Percentiles rank a stretch among this genome's conserved stretches.
These are phyloP conservation scores for Calonectria ilicicola DNA, from an alignment of 2,329 filamentous ascomycete genomes.

Conservation along the genomic window DNA sequence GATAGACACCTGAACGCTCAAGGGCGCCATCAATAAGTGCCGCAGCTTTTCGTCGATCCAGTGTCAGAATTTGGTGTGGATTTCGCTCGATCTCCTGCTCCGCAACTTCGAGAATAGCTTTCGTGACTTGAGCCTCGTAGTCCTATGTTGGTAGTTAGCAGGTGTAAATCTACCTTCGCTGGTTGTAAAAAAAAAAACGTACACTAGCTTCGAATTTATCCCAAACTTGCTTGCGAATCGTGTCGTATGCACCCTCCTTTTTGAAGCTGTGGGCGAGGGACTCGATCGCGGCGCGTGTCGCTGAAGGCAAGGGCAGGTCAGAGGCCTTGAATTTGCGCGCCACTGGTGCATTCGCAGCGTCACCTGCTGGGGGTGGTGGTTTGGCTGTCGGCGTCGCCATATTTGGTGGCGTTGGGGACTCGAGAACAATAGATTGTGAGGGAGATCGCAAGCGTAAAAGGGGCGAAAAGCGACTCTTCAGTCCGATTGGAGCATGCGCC, in stretches of 20 bases:
- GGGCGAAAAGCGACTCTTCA: conserved; percentile 24
- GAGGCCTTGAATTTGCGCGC: conserved; percentile 75
- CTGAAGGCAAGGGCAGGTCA: conserved; percentile 79
- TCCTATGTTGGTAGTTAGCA: conserved; percentile 59
- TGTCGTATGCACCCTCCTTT: conserved; percentile 87
- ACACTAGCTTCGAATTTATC: conserved; percentile 79
- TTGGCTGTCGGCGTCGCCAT: conserved; percentile 44
- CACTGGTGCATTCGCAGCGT: conserved; percentile 27
- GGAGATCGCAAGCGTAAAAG: conserved; percentile 16
- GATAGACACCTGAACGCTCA: conserved; percentile 81
- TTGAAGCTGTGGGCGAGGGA: conserved; percentile 84
- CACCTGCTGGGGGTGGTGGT: conserved; percentile 33
- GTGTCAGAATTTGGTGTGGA: conserved; percentile 75
- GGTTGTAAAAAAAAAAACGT: conserved; percentile 43
- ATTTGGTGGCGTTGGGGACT: conserved; percentile 16
- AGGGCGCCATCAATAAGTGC: conserved; percentile 83
- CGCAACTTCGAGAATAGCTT: conserved; percentile 76
- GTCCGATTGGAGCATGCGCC: conserved; percentile 28
- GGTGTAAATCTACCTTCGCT: conserved; percentile 10
- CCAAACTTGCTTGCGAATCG: conserved; percentile 81
- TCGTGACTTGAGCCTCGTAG: conserved; percentile 75
- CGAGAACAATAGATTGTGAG: conserved; percentile 3
- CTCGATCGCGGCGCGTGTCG: conserved; percentile 81
- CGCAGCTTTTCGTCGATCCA: conserved; percentile 79
- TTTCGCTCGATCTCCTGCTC: conserved; percentile 82